These are phyloP conservation scores for Russula olivacea DNA, from an alignment of 768 basidiomycete genomes.

Conservation along the genomic window DNA sequence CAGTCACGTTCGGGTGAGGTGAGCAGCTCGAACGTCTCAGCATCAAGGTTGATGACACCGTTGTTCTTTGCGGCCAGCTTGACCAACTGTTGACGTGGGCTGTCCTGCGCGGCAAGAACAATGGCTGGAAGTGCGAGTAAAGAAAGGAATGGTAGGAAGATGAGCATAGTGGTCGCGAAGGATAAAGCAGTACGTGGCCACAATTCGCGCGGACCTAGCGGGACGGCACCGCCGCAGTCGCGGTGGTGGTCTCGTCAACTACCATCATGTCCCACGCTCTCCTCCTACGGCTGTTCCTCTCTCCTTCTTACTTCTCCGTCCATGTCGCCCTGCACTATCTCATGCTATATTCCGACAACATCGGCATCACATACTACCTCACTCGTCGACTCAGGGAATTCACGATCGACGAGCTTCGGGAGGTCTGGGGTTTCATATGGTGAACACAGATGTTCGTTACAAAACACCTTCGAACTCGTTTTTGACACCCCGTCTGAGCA, in stretches of 20 bases:
- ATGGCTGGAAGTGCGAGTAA: slow-evolving; percentile 32
- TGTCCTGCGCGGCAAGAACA: slow-evolving; percentile 30
- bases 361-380: slow-evolving; percentile 88
- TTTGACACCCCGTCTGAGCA: slow-evolving; percentile 36
- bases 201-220: not conserved
- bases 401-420: slow-evolving; percentile 63
- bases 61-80: slow-evolving; percentile 64
- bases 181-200: slow-evolving; percentile 16
- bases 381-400: slow-evolving; percentile 66
- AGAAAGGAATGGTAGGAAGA: slow-evolving; percentile 31
- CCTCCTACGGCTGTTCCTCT: slow-evolving; percentile 87
- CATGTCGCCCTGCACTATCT: slow-evolving; percentile 91
- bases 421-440: slow-evolving; percentile 91
- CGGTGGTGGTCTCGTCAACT: not conserved
- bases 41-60: slow-evolving; percentile 79
- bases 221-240: not conserved
- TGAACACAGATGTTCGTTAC: slow-evolving; percentile 31
- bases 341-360: slow-evolving; percentile 73
- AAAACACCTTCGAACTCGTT: slow-evolving; percentile 32
- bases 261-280: slow-evolving; percentile 62
- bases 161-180: slow-evolving; percentile 22
- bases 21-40: slow-evolving; percentile 69
- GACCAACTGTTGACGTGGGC: slow-evolving; percentile 51
- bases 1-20: slow-evolving; percentile 73
- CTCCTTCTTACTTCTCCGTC: slow-evolving; percentile 87